Evolutionary conservation across 1,139 yeast genomes (phyloP).

Genomic region (Candida mesenterica): DNA sequence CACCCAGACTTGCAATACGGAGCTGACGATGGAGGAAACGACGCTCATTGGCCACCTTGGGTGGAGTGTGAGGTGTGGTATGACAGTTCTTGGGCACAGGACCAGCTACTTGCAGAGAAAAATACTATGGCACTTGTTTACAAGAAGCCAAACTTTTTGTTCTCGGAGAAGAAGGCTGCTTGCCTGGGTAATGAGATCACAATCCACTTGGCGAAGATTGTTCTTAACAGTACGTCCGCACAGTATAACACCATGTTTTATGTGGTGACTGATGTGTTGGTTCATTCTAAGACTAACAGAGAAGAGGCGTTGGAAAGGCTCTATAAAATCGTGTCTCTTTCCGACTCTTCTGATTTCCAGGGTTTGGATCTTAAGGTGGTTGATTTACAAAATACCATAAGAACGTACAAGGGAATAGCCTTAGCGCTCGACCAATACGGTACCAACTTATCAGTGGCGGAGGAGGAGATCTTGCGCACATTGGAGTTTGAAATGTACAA

Average conservation of each 20-base stretch:
- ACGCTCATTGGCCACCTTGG: constrained; percentile 79
- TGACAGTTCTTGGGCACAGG: constrained; percentile 55
- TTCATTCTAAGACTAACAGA: constrained; percentile 63
- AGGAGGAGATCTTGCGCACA: constrained; percentile 29
- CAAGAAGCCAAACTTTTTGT: constrained; percentile 66
- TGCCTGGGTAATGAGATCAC: constrained; percentile 30
- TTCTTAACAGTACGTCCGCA: constrained; percentile 65
- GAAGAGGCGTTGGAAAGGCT: constrained; percentile 58
- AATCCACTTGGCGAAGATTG: constrained; percentile 69
- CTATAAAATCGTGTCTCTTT: constrained; percentile 63
- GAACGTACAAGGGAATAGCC: constrained; percentile 42
- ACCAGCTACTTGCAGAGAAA: constrained; percentile 60
- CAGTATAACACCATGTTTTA: constrained; percentile 71
- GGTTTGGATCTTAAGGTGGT: constrained; percentile 54
- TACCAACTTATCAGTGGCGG: constrained; percentile 20
- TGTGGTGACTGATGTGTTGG: constrained; percentile 61
- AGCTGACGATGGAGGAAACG: constrained; percentile 2
- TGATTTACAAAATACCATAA: constrained; percentile 55
- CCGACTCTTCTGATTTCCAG: constrained; percentile 63
- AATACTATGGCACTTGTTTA: constrained; percentile 61
- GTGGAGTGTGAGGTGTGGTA: constrained; percentile 72
- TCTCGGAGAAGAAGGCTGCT: constrained; percentile 31
- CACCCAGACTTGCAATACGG: constrained; percentile 29
- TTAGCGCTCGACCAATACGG: constrained; percentile 40
- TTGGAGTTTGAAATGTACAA: constrained; percentile 60